Evolutionary conservation across 2,329 filamentous ascomycete genomes (phyloP), one percentile per base, ranked within the genome.

Genomic region (Aspergillus fumigatus): DNA sequence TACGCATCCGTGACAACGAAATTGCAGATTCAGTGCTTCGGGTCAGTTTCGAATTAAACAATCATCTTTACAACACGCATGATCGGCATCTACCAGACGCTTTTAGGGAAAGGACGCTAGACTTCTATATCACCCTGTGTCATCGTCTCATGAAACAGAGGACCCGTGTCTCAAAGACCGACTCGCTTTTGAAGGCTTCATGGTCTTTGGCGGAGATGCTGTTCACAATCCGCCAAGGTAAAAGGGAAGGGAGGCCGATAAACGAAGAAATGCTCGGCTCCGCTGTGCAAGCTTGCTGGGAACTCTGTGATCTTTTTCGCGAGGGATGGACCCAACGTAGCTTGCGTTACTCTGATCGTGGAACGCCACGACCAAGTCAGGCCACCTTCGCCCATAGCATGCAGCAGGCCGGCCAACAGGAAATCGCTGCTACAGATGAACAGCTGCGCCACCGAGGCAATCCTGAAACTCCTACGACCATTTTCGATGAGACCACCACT

Each of bases 71-170:
- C 76, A 96, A 93, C 69, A 92, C 91, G 1, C 91, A 96, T 67
- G 91, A 96, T 70, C 85, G 88, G 32, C 87, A 84, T 54, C 79
- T 97, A 3, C 93, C 92, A 0, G 90, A 95, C 66, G 85, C 88
- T 0, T 97, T 97, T 70, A 84, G 88, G 52, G 92, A 97, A 73
- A 82, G 92, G 57, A 97, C 93, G 0, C 74, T 97, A 55, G 93
- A 97, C 67, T 97, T 97, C 66, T 97, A 97, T 68, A 88, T 96
- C 63, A 96, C 93, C 0, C 74, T 97, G 2, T 97, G 93, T 68
- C 93, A 97, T 72, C 86, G 93, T 41, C 77, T 97, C n/a, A 97
- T 97, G 92, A 97, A 96, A 72, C 91, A 96, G 72, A 84, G 90
- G 56, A 88, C 84, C 53, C 88, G 90, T 27, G 74, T 92, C 2